Conservation (phyloP, 305 asterid genomes). For the Solanum chacoense region DNA sequence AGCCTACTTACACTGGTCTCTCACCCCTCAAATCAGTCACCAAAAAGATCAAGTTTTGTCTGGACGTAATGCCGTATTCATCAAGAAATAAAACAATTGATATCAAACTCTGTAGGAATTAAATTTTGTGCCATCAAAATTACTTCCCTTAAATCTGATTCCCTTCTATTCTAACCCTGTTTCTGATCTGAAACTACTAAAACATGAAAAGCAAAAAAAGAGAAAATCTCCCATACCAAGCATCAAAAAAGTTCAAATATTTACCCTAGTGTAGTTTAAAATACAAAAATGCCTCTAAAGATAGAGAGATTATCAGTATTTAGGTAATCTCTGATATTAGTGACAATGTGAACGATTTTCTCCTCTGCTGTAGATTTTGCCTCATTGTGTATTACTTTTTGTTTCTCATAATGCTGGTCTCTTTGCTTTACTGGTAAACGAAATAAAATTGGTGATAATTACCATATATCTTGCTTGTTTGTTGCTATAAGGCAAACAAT, state of each 20-base stretch:
- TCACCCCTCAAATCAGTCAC: conserved; percentile 45
- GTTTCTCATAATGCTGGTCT: background rate
- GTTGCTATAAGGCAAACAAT: background rate
- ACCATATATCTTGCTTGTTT: background rate
- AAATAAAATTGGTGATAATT: background rate
- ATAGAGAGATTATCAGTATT: accelerated
- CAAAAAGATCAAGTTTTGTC: conserved; percentile 33
- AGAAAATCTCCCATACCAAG: background rate
- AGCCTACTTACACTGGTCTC: conserved; percentile 64
- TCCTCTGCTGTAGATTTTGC: background rate
- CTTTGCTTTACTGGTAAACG: background rate
- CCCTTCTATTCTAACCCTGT: background rate
- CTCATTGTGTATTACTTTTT: background rate
- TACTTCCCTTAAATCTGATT: background rate
- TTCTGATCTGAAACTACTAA: background rate
- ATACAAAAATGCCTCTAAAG: background rate
- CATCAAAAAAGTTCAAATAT: background rate
- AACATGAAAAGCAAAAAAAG: background rate
- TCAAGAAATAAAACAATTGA: conserved; percentile 71
- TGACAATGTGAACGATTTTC: background rate
- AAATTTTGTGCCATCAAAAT: background rate
- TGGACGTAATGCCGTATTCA: conserved; percentile 29
- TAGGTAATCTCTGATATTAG: background rate
- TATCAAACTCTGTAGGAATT: background rate
- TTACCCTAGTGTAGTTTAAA: background rate